Evolutionary conservation across 352 stramenopile genomes (phyloP).

Genomic region (Globisporangium polare): DNA sequence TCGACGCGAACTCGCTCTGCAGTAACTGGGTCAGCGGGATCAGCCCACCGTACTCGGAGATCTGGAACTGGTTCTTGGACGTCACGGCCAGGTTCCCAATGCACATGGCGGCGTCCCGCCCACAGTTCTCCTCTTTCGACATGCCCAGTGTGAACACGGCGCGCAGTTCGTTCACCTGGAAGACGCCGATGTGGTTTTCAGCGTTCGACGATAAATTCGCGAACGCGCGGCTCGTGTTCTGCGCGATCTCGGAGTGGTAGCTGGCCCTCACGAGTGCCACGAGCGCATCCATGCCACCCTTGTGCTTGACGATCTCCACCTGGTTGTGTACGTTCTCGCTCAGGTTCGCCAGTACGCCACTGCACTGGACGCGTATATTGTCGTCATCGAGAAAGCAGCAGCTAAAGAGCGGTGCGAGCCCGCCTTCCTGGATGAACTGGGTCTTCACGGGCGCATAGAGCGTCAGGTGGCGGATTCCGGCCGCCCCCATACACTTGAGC

Average conservation of each 20-base stretch:
- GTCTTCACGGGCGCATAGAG: conserved; percentile 71
- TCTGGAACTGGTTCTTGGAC: conserved; percentile 85
- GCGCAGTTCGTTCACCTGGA: conserved; percentile 73
- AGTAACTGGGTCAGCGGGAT: conserved; percentile 79
- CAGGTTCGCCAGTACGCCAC: conserved; percentile 87
- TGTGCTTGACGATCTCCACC: conserved; percentile 77
- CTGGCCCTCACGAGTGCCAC: conserved; percentile 58
- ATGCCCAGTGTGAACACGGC: conserved; percentile 72
- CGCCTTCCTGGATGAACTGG: conserved; percentile 64
- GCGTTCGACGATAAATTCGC: conserved; percentile 91
- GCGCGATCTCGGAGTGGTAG: conserved; percentile 74
- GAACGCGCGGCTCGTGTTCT: conserved; percentile 88
- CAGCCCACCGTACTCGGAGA: conserved; percentile 87
- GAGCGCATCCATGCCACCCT: conserved; percentile 58
- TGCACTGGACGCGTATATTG: conserved; percentile 87
- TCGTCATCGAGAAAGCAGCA: conserved; percentile 60
- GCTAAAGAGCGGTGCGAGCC: conserved; percentile 55
- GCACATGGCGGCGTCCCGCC: conserved; percentile 89
- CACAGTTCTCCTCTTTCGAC: conserved; percentile 82
- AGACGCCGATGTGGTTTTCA: conserved; percentile 89
- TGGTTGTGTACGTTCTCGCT: conserved; percentile 92
- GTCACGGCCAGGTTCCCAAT: conserved; percentile 93
- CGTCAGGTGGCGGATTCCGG: conserved; percentile 85
- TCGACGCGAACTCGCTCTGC: conserved; percentile 56
- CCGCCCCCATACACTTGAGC: conserved; percentile 86